Evolutionary conservation across 768 basidiomycete species (phyloP).

Genomic region (Tricholoma furcatifolium): DNA sequence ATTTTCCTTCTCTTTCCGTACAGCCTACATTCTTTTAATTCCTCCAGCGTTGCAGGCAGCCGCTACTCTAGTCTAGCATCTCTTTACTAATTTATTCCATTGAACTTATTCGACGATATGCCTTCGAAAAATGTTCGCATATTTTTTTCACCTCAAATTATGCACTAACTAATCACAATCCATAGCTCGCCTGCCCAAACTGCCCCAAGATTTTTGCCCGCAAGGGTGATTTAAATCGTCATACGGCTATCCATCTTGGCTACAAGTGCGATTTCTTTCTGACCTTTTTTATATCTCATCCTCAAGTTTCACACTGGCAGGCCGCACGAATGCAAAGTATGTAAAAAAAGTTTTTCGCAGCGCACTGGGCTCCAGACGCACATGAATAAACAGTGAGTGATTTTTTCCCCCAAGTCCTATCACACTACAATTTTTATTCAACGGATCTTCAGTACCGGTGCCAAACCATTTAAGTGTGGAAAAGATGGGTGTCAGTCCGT

Average conservation of each 20-base stretch:
- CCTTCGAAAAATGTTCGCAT: conserved; percentile 8
- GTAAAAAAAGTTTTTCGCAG: conserved; percentile 59
- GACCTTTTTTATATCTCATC: not conserved
- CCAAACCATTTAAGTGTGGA: conserved; percentile 53
- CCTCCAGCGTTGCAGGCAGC: conserved; percentile 28
- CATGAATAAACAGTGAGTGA: conserved; percentile 60
- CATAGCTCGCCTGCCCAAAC: conserved; percentile 37
- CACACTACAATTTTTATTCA: not conserved
- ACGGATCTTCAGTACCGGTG: conserved; percentile 37
- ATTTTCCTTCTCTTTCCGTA: conserved; percentile 15
- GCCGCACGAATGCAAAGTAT: conserved; percentile 48
- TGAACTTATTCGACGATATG: conserved; percentile 9
- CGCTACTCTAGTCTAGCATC: conserved; percentile 17
- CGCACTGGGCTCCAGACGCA: conserved; percentile 62
- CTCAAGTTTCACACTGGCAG: conserved; percentile 30
- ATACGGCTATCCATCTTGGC: conserved; percentile 48
- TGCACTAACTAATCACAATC: not conserved
- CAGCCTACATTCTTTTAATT: conserved; percentile 13
- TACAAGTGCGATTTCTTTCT: conserved; percentile 41
- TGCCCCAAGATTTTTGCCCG: conserved; percentile 54
- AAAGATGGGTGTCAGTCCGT: conserved; percentile 42
- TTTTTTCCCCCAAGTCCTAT: not conserved
- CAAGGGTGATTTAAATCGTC: conserved; percentile 61
- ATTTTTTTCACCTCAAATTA: not conserved
- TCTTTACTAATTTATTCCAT: conserved; percentile 8